Evolutionary conservation across 73 alveolate genomes (phyloP).

Genomic region (Symbiodinium pilosum): DNA sequence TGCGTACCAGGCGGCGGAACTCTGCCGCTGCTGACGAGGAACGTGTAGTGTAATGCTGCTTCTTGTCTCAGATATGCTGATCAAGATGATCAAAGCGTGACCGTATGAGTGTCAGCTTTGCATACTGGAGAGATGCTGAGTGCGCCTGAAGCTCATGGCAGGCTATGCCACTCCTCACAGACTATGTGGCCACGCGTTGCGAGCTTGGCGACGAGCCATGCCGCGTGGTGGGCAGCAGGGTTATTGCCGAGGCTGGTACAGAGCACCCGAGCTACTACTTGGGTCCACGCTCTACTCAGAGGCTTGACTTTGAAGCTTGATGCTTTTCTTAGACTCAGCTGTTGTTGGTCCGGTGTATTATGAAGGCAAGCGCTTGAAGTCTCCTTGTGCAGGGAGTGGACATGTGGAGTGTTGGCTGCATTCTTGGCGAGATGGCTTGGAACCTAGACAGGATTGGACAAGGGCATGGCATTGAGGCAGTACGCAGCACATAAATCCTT

Average conservation of each 20-base stretch:
- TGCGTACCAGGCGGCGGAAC: neutral
- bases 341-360: no score
- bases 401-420: conserved; percentile 99
- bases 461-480: neutral
- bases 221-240: neutral
- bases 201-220: neutral
- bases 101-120: no score
- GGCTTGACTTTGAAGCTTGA: conserved; percentile 42
- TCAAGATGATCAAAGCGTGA: no score
- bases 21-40: neutral
- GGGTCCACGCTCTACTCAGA: conserved; percentile 98
- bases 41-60: neutral
- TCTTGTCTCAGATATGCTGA: no score
- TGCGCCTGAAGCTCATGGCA: no score
- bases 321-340: no score
- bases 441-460: conserved; percentile 57
- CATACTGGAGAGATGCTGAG: no score
- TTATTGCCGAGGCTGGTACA: conserved; percentile 96
- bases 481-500: no score
- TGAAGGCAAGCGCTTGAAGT: no score
- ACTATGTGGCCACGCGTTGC: conserved; percentile 98
- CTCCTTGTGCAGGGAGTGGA: conserved; percentile 97
- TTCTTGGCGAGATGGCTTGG: conserved; percentile 98
- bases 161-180: conserved; percentile 97
- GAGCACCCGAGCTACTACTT: conserved; percentile 98